Conservation (phyloP, 2,329 filamentous ascomycete species). For the Tolypocladium endophyticum region DNA sequence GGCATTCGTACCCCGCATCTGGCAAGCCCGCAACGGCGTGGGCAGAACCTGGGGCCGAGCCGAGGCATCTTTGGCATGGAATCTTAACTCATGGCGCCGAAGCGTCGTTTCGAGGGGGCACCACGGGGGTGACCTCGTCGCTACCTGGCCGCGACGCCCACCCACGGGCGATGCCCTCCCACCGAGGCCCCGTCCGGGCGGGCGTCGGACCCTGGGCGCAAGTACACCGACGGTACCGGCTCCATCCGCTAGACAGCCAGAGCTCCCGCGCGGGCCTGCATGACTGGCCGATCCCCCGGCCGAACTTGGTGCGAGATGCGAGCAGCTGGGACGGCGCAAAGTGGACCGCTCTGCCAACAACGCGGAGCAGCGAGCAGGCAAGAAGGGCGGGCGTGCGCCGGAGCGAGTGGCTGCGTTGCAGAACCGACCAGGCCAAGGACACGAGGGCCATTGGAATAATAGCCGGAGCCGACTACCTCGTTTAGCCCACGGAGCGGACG, state of each 20-base stretch:
- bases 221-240: neutral
- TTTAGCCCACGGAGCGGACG: neutral
- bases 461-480: neutral
- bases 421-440: neutral
- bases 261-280: neutral
- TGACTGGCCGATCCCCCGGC: neutral
- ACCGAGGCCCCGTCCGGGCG: neutral
- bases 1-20: neutral
- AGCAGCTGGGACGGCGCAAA: neutral
- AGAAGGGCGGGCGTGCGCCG: neutral
- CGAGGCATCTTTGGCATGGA: slow-evolving; percentile 1
- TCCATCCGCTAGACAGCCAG: neutral
- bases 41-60: neutral
- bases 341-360: neutral
- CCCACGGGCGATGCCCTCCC: neutral
- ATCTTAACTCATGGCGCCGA: neutral
- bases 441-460: neutral
- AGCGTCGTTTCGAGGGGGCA: neutral
- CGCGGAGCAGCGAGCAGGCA: neutral
- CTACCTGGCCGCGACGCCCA: neutral
- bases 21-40: neutral
- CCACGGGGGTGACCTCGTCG: neutral
- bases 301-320: neutral
- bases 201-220: neutral
- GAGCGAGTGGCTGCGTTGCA: neutral